Conservation (phyloP, 805 yeast genomes). For the Candida fluviatilis region DNA sequence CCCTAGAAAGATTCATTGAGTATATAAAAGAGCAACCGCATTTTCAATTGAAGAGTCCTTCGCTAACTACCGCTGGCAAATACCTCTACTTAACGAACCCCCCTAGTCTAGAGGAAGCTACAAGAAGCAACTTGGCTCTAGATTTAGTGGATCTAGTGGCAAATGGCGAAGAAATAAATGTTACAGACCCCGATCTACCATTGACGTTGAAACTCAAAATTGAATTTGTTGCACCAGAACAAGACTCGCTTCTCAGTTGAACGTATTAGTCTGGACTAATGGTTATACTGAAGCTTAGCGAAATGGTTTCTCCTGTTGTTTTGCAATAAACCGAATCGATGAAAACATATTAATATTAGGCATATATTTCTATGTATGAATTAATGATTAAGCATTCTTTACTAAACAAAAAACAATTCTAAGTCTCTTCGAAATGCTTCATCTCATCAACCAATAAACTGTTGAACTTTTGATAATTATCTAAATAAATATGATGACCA, state of each 20-base stretch:
- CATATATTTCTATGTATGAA: background rate
- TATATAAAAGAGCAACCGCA: constrained; percentile 28
- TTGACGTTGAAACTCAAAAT: constrained; percentile 31
- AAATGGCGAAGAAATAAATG: constrained; percentile 45
- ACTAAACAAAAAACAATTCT: too few species aligned
- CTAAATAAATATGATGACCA: constrained; percentile 81
- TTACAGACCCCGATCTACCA: constrained; percentile 52
- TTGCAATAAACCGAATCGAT: too few species aligned
- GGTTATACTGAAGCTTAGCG: too few species aligned
- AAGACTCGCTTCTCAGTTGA: constrained; percentile 14
- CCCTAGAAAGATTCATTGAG: constrained; percentile 42
- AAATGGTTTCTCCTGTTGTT: too few species aligned
- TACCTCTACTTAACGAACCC: constrained; percentile 48
- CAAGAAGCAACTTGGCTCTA: constrained; percentile 39
- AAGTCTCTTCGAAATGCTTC: constrained; percentile 31
- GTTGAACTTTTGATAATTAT: constrained; percentile 56
- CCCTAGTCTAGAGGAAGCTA: constrained; percentile 39
- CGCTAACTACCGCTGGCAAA: constrained; percentile 36
- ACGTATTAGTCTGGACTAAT: background rate
- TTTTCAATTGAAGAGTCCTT: constrained; percentile 38
- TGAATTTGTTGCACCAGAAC: constrained; percentile 20
- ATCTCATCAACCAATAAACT: constrained; percentile 47
- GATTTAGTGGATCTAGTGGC: constrained; percentile 33
- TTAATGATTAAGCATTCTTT: too few species aligned
- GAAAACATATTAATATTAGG: background rate